Percentiles rank a stretch among this genome's conserved stretches.
Conservation (phyloP, 1,284 basidiomycete genomes). For the Rhodofomes roseus region DNA sequence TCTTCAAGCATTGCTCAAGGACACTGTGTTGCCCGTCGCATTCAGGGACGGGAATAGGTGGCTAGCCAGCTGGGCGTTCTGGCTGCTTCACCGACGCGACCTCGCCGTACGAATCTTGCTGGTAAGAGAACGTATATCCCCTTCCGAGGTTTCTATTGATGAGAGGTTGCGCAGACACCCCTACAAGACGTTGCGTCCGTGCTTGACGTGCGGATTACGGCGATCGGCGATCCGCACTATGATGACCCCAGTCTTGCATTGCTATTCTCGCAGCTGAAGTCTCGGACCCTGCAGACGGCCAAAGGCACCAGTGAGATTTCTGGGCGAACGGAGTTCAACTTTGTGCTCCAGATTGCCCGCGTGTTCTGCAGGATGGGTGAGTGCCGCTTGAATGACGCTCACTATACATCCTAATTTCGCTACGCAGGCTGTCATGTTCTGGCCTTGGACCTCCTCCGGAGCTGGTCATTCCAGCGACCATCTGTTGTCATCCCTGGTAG, state of each 20-base stretch:
- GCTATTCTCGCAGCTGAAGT: conserved; percentile 86
- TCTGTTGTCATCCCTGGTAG: conserved; percentile 34
- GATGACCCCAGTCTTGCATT: conserved; percentile 90
- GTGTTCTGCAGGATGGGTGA: conserved; percentile 91
- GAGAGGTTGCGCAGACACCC: conserved; percentile 55
- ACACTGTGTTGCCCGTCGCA: conserved; percentile 79
- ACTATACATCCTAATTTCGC: background rate
- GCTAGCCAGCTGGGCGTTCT: conserved; percentile 97
- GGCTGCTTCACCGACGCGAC: conserved; percentile 83
- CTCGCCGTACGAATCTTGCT: conserved; percentile 81
- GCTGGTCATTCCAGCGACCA: conserved; percentile 89
- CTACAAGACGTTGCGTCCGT: conserved; percentile 64
- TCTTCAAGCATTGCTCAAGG: conserved; percentile 65
- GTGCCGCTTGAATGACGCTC: conserved; percentile 21
- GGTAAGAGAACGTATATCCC: conserved; percentile 39
- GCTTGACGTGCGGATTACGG: conserved; percentile 48
- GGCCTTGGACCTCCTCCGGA: conserved; percentile 80
- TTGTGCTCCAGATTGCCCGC: conserved; percentile 88
- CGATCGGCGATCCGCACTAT: conserved; percentile 83
- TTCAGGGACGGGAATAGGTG: conserved; percentile 87
- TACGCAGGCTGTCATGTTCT: conserved; percentile 84
- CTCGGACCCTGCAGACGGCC: conserved; percentile 87
- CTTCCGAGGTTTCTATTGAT: background rate
- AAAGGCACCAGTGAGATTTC: conserved; percentile 90
- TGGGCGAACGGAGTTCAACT: conserved; percentile 85